Evolutionary conservation across 2,329 filamentous ascomycete species (phyloP).

Genomic region (Blumeriella jaapii): DNA sequence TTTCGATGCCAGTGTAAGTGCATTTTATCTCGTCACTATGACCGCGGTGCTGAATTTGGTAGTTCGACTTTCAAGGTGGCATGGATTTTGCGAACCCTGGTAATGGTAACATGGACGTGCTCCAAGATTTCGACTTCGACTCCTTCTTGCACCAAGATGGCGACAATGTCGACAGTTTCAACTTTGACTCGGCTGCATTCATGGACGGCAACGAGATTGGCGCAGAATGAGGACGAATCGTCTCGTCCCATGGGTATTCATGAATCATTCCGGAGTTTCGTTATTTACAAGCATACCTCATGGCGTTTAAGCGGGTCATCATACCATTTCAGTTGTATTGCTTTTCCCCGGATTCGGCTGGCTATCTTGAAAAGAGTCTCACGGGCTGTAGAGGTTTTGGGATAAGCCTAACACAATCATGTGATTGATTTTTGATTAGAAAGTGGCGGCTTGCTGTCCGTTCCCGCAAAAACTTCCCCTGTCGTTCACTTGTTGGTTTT

Average conservation of each 20-base stretch:
- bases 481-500: too few relatives aligned
- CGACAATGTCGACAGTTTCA: constrained; percentile 36
- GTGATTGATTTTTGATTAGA: too few relatives aligned
- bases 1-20: constrained; percentile 28
- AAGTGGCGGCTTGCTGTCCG: too few relatives aligned
- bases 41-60: too few relatives aligned
- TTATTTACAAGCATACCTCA: constrained; percentile 27
- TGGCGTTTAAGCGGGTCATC: constrained; percentile 25
- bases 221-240: constrained; percentile 34
- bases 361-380: too few relatives aligned
- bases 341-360: too few relatives aligned
- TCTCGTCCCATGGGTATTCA: constrained; percentile 11
- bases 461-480: too few relatives aligned
- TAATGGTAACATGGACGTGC: constrained; percentile 39
- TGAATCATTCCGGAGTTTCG: constrained; percentile 15
- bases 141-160: constrained; percentile 52
- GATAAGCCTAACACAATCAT: too few relatives aligned
- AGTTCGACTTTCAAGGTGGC: constrained; percentile 18
- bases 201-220: constrained; percentile 48
- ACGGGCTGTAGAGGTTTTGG: too few relatives aligned
- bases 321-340: constrained; percentile 21
- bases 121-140: constrained; percentile 58
- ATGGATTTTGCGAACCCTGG: constrained; percentile 47
- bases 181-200: constrained; percentile 41
- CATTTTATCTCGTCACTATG: background rate